Conservation (phyloP, 768 basidiomycete species). For the Podaxis sp. region DNA sequence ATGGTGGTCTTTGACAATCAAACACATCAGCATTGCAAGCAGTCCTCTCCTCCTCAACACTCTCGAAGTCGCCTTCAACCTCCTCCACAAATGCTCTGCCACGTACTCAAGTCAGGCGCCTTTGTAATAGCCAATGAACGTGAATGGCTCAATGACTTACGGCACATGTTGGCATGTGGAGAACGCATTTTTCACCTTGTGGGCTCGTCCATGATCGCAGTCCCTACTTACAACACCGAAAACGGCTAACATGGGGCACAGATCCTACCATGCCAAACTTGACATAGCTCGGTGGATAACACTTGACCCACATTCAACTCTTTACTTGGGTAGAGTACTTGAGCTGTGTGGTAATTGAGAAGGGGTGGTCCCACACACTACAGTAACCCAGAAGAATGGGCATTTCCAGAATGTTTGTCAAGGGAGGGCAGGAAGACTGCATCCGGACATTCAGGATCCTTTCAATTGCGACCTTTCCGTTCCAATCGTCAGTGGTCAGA, state of each 20-base stretch:
- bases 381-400: constrained; percentile 11
- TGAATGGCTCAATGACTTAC: background rate
- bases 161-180: background rate
- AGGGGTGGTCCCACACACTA: constrained; percentile 14
- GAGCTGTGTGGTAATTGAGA: too few relatives aligned
- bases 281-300: too few relatives aligned
- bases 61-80: constrained; percentile 36
- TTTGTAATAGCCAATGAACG: background rate
- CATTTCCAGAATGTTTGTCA: constrained; percentile 13
- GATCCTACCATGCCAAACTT: too few relatives aligned
- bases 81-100: constrained; percentile 49
- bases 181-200: background rate
- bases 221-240: too few relatives aligned
- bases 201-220: too few relatives aligned
- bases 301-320: too few relatives aligned
- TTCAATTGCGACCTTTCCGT: constrained; percentile 3
- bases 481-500: constrained; percentile 6
- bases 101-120: constrained; percentile 49
- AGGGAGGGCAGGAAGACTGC: constrained; percentile 7
- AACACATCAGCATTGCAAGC: constrained; percentile 43
- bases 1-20: too few relatives aligned
- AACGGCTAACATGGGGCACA: too few relatives aligned
- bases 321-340: too few relatives aligned
- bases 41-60: constrained; percentile 37
- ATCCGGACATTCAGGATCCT: background rate